A percentile compares a stretch with the other conserved stretches of the same genome.
Conservation (phyloP, 306 rosid genomes). For the Prunus salicina region DNA sequence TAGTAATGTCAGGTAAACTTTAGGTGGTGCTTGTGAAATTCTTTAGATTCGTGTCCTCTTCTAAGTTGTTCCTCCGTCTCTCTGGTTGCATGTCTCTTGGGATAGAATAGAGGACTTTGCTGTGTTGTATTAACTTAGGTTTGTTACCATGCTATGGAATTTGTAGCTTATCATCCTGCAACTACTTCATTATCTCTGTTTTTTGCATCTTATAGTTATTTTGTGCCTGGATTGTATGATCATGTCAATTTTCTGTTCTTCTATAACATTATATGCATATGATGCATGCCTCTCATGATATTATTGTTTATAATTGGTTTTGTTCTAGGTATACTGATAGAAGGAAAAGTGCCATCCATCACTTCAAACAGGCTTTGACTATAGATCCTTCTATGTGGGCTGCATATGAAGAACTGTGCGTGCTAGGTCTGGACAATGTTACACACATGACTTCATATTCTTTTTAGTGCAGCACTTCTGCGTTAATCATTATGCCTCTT, state of each 20-base stretch:
- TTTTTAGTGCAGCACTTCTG: background rate
- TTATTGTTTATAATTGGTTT: conserved; percentile 5
- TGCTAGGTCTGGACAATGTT: conserved; percentile 65
- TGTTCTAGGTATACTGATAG: conserved; percentile 60
- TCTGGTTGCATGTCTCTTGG: background rate
- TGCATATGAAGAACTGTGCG: conserved; percentile 89
- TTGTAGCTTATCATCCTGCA: background rate
- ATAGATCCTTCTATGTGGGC: conserved; percentile 67
- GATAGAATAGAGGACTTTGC: background rate
- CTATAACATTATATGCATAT: background rate
- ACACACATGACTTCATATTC: conserved; percentile 16
- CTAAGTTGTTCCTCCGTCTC: background rate
- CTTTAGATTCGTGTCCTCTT: background rate
- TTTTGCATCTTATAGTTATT: background rate
- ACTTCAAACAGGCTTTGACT: conserved; percentile 52
- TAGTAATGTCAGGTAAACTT: background rate
- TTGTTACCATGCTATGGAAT: background rate
- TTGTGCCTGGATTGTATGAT: background rate
- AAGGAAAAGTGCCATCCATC: conserved; percentile 50
- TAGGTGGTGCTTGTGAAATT: background rate
- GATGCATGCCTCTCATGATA: background rate
- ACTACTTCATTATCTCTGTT: background rate
- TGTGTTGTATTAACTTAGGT: background rate
- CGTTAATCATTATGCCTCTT: background rate
- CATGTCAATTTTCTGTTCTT: background rate